Conservation (phyloP, 164 flowering plant species). For the Amborella trichopoda region DNA sequence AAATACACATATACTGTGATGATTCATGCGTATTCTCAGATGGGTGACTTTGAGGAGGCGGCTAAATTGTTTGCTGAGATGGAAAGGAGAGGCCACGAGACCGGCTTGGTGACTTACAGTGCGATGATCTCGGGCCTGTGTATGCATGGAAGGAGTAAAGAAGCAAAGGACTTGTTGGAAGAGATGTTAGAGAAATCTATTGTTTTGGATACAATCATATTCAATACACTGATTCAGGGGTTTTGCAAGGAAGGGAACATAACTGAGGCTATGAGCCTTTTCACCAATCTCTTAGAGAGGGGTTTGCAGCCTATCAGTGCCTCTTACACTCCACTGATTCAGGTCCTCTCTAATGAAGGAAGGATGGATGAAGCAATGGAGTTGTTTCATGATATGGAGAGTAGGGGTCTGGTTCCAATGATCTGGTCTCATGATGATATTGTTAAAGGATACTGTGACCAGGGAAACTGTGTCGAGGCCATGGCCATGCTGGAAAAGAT, state of each 20-base stretch:
- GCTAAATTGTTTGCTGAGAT: slow-evolving; percentile 46
- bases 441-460: slow-evolving; percentile 28
- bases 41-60: slow-evolving; percentile 46
- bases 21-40: slow-evolving; percentile 55
- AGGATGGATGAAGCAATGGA: slow-evolving; percentile 41
- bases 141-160: slow-evolving; percentile 32
- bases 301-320: slow-evolving; percentile 34
- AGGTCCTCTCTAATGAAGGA: slow-evolving; percentile 47
- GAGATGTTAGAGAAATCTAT: slow-evolving; percentile 68
- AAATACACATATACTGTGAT: slow-evolving; percentile 46
- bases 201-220: slow-evolving; percentile 53
- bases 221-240: slow-evolving; percentile 59
- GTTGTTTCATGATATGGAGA: slow-evolving; percentile 56
- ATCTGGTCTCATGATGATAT: slow-evolving; percentile 22
- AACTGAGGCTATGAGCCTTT: slow-evolving; percentile 40
- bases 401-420: slow-evolving; percentile 32
- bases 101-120: slow-evolving; percentile 49
- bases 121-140: slow-evolving; percentile 55
- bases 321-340: slow-evolving; percentile 39
- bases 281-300: slow-evolving; percentile 38
- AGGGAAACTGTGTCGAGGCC: slow-evolving; percentile 22
- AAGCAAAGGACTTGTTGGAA: slow-evolving; percentile 51
- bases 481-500: slow-evolving; percentile 64
- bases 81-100: slow-evolving; percentile 43
- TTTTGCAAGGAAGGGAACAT: slow-evolving; percentile 38